These are phyloP conservation scores for Fusarium cyanostomum DNA, from an alignment of 2,329 filamentous ascomycete genomes.

Conservation along the genomic window DNA sequence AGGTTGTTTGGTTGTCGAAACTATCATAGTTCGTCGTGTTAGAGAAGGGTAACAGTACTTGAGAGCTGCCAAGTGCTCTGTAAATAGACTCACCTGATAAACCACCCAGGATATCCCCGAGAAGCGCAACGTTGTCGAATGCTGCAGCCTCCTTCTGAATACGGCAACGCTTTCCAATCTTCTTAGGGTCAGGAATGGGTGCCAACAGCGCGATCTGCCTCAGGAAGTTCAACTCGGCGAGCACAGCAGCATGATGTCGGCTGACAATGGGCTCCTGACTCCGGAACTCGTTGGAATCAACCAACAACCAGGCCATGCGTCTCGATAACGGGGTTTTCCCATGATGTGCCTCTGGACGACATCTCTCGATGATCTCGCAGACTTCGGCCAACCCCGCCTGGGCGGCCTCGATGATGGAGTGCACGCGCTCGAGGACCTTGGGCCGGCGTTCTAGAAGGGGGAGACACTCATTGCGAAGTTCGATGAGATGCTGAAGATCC, in stretches of 20 bases:
- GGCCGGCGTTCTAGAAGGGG: slow-evolving; percentile 37
- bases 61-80: neutral
- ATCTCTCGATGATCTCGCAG: slow-evolving; percentile 44
- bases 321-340: slow-evolving; percentile 32
- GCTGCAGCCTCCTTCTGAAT: neutral
- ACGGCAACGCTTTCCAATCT: neutral
- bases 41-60: neutral
- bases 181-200: neutral
- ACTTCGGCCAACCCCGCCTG: slow-evolving; percentile 42
- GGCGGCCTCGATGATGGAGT: slow-evolving; percentile 44
- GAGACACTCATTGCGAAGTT: slow-evolving; percentile 44
- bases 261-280: slow-evolving; percentile 41
- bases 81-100: slow-evolving; percentile 1
- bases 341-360: slow-evolving; percentile 33
- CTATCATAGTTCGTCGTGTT: neutral
- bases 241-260: slow-evolving; percentile 43
- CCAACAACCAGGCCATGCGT: slow-evolving; percentile 39
- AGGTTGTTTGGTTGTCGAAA: neutral
- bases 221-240: slow-evolving; percentile 45
- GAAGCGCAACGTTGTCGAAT: slow-evolving; percentile 31
- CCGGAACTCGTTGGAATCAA: slow-evolving; percentile 40
- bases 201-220: slow-evolving; percentile 32
- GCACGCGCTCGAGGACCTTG: slow-evolving; percentile 41
- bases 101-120: slow-evolving; percentile 30
- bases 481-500: slow-evolving; percentile 48